Evolutionary conservation across 306 rosid genomes (phyloP).

Genomic region (Arachis stenosperma): DNA sequence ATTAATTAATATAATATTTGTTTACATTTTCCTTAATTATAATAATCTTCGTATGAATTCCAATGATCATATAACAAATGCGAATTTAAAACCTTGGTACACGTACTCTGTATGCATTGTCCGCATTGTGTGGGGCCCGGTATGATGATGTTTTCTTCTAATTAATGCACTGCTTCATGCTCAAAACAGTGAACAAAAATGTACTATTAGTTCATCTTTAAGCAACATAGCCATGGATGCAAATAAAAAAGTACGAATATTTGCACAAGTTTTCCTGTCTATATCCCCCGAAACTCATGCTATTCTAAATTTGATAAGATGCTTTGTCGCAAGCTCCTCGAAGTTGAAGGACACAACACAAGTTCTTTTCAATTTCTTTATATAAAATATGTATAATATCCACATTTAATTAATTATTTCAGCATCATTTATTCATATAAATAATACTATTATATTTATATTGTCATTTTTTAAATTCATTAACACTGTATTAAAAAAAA

Average conservation of each 20-base stretch:
- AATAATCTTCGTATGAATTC: too few species aligned
- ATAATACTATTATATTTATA: too few species aligned
- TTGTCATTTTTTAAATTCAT: too few species aligned
- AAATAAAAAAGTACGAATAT: neutral
- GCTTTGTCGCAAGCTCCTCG: neutral
- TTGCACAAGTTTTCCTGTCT: neutral
- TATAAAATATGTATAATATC: too few species aligned
- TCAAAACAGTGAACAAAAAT: too few species aligned
- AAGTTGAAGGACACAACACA: neutral
- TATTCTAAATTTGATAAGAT: conserved; percentile 4
- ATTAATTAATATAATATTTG: too few species aligned
- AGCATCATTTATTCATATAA: too few species aligned
- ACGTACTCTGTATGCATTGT: neutral
- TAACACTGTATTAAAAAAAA: too few species aligned
- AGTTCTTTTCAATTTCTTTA: neutral
- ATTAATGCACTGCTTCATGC: neutral
- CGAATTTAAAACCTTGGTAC: too few species aligned
- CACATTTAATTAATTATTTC: too few species aligned
- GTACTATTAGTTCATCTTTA: neutral
- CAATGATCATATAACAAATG: too few species aligned
- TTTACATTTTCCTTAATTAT: too few species aligned
- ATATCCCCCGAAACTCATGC: neutral
- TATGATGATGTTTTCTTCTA: neutral
- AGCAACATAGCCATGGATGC: neutral
- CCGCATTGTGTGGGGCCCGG: neutral